Base-by-base conservation (phyloP, 148 eudicot genomes). In the Rhododendron williamsianum region DNA sequence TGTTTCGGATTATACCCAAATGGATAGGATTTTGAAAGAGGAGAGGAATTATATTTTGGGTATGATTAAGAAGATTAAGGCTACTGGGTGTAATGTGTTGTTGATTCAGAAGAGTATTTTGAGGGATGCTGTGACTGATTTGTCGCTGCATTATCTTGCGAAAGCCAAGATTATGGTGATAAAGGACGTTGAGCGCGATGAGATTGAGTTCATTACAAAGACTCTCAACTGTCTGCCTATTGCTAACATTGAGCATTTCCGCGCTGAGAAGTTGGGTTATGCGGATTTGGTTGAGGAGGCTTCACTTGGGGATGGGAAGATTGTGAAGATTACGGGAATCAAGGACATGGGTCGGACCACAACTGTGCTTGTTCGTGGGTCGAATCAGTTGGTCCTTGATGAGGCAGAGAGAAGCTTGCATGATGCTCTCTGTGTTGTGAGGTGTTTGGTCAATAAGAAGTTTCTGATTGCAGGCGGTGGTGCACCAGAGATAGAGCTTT, bases 401-500 rank as follows among this genome's bases (percentile, higher is more conserved):
- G 99, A 96, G 91, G 99, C 99, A 4, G 99, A 96, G 69, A 90
- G 99, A 90, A 96, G 99, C 69, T 91, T 96, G 93, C 99, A 96
- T 16, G 99, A 96, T 89, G 99, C 99, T n/a, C 87, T 96, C 84
- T 96, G 99, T 87, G 99, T 96, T 85, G 98, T 96, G 52, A 94
- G 99, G 92, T 96, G 98, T 88, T 84, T 96, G 87, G 99, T 96
- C 81, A 93, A 90, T 85, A 96, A 96, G 87, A 95, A 89, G 92
- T 96, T 96, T 84, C 85, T 96, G 89, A 93, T 96, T 90, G 99
- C 98, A 3, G 99, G 99, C 38, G 99, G 99, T 87, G 99, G 99
- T 13, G 99, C 99, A 1, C 98, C 99, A 1, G 99, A 96, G 90
- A 95, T 96, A 73, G 99, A 96, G 90, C 93, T 96, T 8, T 92